phyloP scores from a whole-genome alignment of 306 rosid genomes.

The Cicer judaicum region DNA sequence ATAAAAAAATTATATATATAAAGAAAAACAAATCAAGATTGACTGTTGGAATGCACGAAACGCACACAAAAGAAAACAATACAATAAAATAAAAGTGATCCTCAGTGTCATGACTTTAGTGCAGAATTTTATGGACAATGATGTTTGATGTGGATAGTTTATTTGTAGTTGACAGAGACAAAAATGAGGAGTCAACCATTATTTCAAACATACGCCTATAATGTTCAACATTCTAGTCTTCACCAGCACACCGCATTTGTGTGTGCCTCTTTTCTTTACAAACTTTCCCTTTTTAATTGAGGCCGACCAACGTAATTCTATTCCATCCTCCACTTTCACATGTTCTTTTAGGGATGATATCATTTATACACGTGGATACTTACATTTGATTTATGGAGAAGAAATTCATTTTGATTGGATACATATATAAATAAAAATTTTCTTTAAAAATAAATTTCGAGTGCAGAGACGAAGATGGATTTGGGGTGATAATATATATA shows the following conservation, averaged over 20 bases:
- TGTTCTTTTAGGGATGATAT: too few relatives aligned
- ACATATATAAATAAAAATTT: too few relatives aligned
- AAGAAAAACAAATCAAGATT: neutral
- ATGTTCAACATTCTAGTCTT: constrained; percentile 57
- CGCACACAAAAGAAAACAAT: constrained; percentile 7
- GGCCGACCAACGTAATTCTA: constrained; percentile 97
- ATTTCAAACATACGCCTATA: constrained; percentile 3
- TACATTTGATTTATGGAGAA: too few relatives aligned
- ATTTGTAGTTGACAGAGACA: constrained; percentile 40
- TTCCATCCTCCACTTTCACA: constrained; percentile 73
- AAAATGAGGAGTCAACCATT: constrained; percentile 55
- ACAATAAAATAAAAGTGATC: constrained; percentile 32
- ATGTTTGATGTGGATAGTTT: constrained; percentile 39
- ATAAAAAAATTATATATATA: too few relatives aligned
- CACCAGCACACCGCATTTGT: constrained; percentile 56
- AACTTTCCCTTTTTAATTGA: constrained; percentile 58
- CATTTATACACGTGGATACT: too few relatives aligned
- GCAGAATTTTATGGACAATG: constrained; percentile 50
- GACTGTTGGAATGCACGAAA: neutral
- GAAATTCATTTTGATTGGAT: too few relatives aligned
- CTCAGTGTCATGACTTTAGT: constrained; percentile 33
- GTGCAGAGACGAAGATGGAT: too few relatives aligned
- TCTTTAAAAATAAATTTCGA: too few relatives aligned
- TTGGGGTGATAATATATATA: too few relatives aligned
- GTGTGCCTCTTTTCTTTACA: constrained; percentile 42